Percentiles rank a stretch among this genome's conserved stretches.
Conservation (phyloP, 352 stramenopile species). For the Pythium guiyangense region DNA sequence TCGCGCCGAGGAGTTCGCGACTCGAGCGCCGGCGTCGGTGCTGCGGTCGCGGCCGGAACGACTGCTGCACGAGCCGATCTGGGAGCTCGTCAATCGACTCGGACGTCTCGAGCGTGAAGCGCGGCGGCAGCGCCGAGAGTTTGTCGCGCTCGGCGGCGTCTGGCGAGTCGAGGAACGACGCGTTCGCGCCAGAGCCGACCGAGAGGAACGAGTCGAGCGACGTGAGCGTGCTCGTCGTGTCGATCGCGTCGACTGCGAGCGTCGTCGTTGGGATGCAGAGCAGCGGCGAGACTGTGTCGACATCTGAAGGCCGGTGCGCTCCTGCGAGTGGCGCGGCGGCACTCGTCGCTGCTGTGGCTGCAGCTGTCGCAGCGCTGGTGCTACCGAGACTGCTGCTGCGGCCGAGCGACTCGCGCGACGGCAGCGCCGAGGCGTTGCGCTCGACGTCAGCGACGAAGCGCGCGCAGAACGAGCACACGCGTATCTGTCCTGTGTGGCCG, state of each 20-base stretch:
- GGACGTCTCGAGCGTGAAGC: constrained; percentile 30
- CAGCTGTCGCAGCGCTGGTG: constrained; percentile 5
- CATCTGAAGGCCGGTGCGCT: neutral
- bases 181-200: constrained; percentile 3
- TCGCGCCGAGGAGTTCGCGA: constrained; percentile 55
- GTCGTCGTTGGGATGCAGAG: constrained; percentile 2
- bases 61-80: constrained; percentile 3
- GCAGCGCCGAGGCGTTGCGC: constrained; percentile 21
- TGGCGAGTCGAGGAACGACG: constrained; percentile 14
- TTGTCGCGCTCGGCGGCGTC: constrained; percentile 3
- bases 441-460: constrained; percentile 40
- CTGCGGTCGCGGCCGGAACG: constrained; percentile 10
- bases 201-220: constrained; percentile 9
- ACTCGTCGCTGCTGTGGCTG: neutral
- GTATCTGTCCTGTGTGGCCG: constrained; percentile 48
- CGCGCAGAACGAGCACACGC: constrained; percentile 77
- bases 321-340: neutral
- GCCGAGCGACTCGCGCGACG: constrained; percentile 7
- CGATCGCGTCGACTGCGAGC: neutral
- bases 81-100: constrained; percentile 18
- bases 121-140: constrained; percentile 8
- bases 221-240: neutral
- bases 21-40: constrained; percentile 51
- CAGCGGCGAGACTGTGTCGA: constrained; percentile 10
- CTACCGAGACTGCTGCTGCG: constrained; percentile 4